phyloP scores from a whole-genome alignment of 2,329 filamentous ascomycete genomes.

The Pseudogymnoascus sp. region DNA sequence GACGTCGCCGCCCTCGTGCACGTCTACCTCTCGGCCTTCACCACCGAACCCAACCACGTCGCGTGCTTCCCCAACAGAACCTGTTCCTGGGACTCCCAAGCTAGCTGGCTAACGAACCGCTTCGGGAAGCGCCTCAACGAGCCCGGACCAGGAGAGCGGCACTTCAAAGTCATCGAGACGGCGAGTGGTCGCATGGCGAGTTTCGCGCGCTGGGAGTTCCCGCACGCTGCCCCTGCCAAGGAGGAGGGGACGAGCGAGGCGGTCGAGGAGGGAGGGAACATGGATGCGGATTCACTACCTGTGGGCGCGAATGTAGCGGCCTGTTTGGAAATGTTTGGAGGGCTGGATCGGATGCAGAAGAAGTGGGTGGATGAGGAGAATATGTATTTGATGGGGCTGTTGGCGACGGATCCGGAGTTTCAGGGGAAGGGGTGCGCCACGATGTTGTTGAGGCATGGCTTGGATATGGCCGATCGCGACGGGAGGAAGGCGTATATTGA shows the following conservation, averaged over 20 bases:
- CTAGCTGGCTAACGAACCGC: constrained; percentile 28
- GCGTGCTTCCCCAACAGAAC: constrained; percentile 7
- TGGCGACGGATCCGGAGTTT: constrained; percentile 31
- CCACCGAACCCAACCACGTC: constrained; percentile 13
- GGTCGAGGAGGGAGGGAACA: constrained; percentile 10
- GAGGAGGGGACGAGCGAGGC: constrained; percentile 4
- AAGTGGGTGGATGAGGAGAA: constrained; percentile 27
- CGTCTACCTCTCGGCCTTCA: constrained; percentile 26
- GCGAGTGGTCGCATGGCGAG: constrained; percentile 26
- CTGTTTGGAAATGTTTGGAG: constrained; percentile 27
- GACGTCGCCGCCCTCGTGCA: constrained; percentile 27
- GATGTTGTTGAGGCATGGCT: constrained; percentile 30
- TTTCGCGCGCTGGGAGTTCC: constrained; percentile 32
- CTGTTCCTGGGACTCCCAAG: constrained; percentile 18
- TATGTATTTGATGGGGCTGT: constrained; percentile 33
- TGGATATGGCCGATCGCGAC: constrained; percentile 31
- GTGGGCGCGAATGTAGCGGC: constrained; percentile 28
- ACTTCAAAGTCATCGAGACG: constrained; percentile 31
- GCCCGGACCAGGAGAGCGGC: constrained; percentile 20
- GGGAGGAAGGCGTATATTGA: constrained; percentile 33
- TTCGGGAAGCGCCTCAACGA: constrained; percentile 26
- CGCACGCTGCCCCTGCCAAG: constrained; percentile 21
- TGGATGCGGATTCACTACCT: constrained; percentile 22
- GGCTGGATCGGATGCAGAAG: constrained; percentile 22
- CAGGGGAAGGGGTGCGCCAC: constrained; percentile 31